phyloP scores from a whole-genome alignment of 2,329 filamentous ascomycete species.

The Raffaelea arxii region DNA sequence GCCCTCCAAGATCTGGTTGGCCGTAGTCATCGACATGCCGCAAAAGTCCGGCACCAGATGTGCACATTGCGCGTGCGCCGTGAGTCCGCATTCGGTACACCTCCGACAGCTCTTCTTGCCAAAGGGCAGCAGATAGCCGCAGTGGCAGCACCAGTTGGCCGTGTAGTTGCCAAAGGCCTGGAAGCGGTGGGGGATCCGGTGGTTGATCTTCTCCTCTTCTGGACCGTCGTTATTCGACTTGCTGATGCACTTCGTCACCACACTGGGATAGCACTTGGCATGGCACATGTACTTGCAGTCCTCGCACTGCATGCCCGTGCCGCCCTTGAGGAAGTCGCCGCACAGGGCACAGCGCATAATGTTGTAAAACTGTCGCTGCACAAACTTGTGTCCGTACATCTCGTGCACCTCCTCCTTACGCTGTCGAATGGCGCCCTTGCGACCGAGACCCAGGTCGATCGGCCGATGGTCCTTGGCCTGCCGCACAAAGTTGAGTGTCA shows the following conservation, averaged over 20 bases:
- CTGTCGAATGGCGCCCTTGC: slow-evolving; percentile 93
- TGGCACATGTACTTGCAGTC: slow-evolving; percentile 99
- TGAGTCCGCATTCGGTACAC: slow-evolving; percentile 89
- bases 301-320: slow-evolving; percentile 96
- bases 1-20: slow-evolving; percentile 85
- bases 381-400: slow-evolving; percentile 98
- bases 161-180: slow-evolving; percentile 95
- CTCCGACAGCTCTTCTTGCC: slow-evolving; percentile 92
- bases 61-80: slow-evolving; percentile 81
- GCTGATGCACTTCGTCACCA: slow-evolving; percentile 98
- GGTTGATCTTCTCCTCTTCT: slow-evolving; percentile 99
- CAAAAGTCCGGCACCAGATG: slow-evolving; percentile 98
- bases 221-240: slow-evolving; percentile 98
- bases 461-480: slow-evolving; percentile 73
- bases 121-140: slow-evolving; percentile 89
- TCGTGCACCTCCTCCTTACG: slow-evolving; percentile 97
- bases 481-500: slow-evolving; percentile 87
- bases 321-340: slow-evolving; percentile 97
- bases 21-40: slow-evolving; percentile 97
- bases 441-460: slow-evolving; percentile 81
- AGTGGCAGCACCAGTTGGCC: slow-evolving; percentile 99
- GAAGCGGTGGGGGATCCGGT: slow-evolving; percentile 96
- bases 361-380: slow-evolving; percentile 98
- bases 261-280: slow-evolving; percentile 90
- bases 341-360: slow-evolving; percentile 99